Base-by-base conservation (phyloP, 2,329 filamentous ascomycete species). In the Cladobotryum mycophilum region DNA sequence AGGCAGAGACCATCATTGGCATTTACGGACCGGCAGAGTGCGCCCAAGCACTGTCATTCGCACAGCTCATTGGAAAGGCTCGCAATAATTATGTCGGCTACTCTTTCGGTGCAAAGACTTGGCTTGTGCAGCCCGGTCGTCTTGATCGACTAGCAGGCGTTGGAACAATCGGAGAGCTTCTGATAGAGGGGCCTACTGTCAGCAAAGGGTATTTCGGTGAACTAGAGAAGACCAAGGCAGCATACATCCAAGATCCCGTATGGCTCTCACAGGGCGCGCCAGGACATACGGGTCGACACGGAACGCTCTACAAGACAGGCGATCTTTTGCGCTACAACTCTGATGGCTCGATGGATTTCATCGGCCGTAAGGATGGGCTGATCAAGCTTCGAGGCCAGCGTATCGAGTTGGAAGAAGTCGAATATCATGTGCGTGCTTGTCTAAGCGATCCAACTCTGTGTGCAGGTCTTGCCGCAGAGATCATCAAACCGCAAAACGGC, bases 341-440 rank as follows among this genome's bases (percentile, higher is more conserved):
- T 3, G 25, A 52, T 25, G 49, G 49, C 2, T 41, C 47, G 14
- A 40, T 52, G 15, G 45, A 52, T 15, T 52, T 42, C 36, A 35
- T 52, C 25, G 45, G 40, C 7, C 30, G 49, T 15, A 52, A 48
- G n/a, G 49, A 52, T 15, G 20, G 41, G n/a, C 38, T 48, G 13
- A 41, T 52, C 11, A 52, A 52, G 33, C 45, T 52, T 34, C 49
- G 49, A 8, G 49, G 49, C 18, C 49, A 52, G 22, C 45, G 49
- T 4, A 35, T 52, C 47, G 49, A 52, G 40, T 41, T 52, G 25
- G 49, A 35, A 13, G 49, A 48, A 9, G 41, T 52, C 13, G 49
- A 52, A 18, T 48, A 52, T 45, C 45, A 48, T 30, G 36, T 52
- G 5, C 47, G 47, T 15, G 22, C 17, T 12, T 38, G 41, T 41